Conservation (phyloP, 768 basidiomycete species). For the Trametopsis cervina region DNA sequence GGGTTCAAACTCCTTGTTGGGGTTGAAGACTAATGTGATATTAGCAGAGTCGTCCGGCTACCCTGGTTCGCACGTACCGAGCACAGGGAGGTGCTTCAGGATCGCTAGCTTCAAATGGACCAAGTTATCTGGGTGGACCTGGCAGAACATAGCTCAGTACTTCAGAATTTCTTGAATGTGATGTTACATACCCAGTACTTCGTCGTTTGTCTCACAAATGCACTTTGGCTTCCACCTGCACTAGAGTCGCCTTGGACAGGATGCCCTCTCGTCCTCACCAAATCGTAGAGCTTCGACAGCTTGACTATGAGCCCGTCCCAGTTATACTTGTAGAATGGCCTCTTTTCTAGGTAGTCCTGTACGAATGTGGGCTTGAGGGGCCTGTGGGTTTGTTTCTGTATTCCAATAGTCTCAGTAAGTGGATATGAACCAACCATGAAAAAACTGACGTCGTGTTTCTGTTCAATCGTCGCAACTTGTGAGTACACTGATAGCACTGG, state of each 20-base stretch:
- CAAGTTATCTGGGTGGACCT: constrained; percentile 89
- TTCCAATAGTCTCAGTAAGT: background rate
- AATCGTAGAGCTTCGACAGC: constrained; percentile 89
- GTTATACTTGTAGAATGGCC: constrained; percentile 95
- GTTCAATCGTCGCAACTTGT: too few relatives aligned
- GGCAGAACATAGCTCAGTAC: background rate
- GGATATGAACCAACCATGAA: too few relatives aligned
- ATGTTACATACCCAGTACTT: constrained; percentile 83
- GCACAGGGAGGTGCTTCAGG: constrained; percentile 84
- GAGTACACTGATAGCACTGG: too few relatives aligned
- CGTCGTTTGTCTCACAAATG: constrained; percentile 97
- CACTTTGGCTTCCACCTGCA: constrained; percentile 93
- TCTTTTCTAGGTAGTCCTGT: constrained; percentile 86
- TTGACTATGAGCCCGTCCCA: constrained; percentile 97
- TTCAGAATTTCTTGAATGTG: background rate
- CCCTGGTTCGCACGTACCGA: constrained; percentile 62
- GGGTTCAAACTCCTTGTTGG: constrained; percentile 85
- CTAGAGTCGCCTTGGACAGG: constrained; percentile 90
- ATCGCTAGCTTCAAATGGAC: constrained; percentile 92
- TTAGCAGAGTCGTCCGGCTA: too few relatives aligned
- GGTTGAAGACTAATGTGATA: constrained; percentile 70
- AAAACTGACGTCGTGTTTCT: constrained; percentile 87
- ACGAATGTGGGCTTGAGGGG: constrained; percentile 83
- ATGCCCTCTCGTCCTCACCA: constrained; percentile 91
- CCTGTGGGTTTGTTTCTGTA: constrained; percentile 86